Conservation (phyloP, 768 basidiomycete species). For the Boletus sensibilis region DNA sequence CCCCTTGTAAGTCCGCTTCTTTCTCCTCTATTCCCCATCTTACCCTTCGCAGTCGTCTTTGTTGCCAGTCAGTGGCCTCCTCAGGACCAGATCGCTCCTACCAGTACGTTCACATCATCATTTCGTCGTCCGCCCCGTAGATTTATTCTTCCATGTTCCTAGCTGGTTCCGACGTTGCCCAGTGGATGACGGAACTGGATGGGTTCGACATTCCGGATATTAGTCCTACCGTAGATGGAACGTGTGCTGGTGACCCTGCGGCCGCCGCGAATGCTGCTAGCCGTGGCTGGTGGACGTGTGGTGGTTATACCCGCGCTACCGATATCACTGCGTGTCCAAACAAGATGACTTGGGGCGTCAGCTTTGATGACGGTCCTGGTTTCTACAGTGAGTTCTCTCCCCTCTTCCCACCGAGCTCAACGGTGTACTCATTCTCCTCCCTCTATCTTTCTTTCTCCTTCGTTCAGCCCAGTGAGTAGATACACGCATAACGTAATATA, state of each 20-base stretch:
- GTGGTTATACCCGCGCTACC: conserved; percentile 56
- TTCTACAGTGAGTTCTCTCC: conserved; percentile 63
- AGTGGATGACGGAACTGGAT: conserved; percentile 77
- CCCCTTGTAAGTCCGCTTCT: conserved; percentile 45
- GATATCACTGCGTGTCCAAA: conserved; percentile 70
- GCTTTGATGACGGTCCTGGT: conserved; percentile 87
- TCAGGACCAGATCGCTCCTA: conserved; percentile 58
- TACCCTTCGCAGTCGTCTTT: conserved; percentile 42
- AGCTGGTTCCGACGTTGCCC: conserved; percentile 48
- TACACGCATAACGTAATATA: not conserved
- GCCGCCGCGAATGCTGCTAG: conserved; percentile 55
- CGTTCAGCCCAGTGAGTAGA: conserved; percentile 49
- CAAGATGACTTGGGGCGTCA: conserved; percentile 75
- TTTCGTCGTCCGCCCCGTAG: not conserved
- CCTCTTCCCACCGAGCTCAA: not conserved
- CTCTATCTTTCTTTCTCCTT: not conserved
- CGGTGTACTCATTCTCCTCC: conserved; percentile 5
- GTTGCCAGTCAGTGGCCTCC: conserved; percentile 54
- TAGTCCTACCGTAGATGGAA: conserved; percentile 63
- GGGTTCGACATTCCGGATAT: conserved; percentile 67
- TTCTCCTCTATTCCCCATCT: not conserved
- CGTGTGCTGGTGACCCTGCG: conserved; percentile 58
- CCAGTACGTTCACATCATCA: conserved; percentile 42
- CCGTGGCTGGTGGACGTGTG: conserved; percentile 92
- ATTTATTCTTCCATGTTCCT: not conserved